Conservation (phyloP, 192 early-diverging fungal genomes). For the Backusella liffmaniae region DNA sequence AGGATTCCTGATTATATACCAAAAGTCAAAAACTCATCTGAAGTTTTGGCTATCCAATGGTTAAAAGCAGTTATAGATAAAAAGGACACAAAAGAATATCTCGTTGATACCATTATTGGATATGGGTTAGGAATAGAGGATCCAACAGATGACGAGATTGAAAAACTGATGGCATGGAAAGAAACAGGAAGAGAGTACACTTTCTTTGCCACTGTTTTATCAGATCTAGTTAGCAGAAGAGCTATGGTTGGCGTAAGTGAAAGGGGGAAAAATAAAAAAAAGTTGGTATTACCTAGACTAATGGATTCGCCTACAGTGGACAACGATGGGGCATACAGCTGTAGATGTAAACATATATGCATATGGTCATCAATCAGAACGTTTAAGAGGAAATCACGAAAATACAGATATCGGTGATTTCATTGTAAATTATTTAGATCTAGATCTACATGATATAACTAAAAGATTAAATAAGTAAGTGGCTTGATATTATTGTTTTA, state of each 20-base stretch:
- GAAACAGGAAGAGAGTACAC: slow-evolving; percentile 26
- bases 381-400: slow-evolving; percentile 78
- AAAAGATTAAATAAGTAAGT: neutral
- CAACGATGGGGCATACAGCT: slow-evolving; percentile 90
- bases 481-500: neutral
- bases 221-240: slow-evolving; percentile 50
- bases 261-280: neutral
- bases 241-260: slow-evolving; percentile 57
- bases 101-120: slow-evolving; percentile 30
- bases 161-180: slow-evolving; percentile 46
- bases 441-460: slow-evolving; percentile 61
- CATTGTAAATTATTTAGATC: slow-evolving; percentile 55
- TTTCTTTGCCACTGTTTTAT: slow-evolving; percentile 45
- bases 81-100: slow-evolving; percentile 3
- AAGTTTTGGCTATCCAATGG: slow-evolving; percentile 35
- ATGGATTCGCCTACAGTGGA: slow-evolving; percentile 46
- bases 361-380: slow-evolving; percentile 60
- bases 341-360: slow-evolving; percentile 97
- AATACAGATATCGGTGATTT: slow-evolving; percentile 85
- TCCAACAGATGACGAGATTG: slow-evolving; percentile 51
- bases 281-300: neutral
- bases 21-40: slow-evolving; percentile 72
- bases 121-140: slow-evolving; percentile 58
- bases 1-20: slow-evolving; percentile 71
- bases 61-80: slow-evolving; percentile 40